Base-by-base conservation (phyloP, 164 flowering plant genomes). In the Magnolia changhungtana region DNA sequence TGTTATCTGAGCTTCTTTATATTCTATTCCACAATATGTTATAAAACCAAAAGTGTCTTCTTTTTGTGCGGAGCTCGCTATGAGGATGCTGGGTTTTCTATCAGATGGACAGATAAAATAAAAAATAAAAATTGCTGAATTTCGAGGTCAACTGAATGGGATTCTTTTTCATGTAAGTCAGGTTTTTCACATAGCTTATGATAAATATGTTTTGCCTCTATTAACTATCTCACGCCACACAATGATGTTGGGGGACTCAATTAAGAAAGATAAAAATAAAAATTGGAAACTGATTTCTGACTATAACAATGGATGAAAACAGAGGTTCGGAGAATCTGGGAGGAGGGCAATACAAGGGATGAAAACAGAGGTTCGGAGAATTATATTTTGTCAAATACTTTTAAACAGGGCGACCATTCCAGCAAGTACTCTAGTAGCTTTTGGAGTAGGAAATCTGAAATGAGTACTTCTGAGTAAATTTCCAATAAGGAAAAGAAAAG, bases 51-150 rank as follows among this genome's bases (percentile, higher is more conserved):
- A 73, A 66, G 37, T 66, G 11, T 67, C 3, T 10, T 45, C 66
- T 55, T 29, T 63, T 58, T 13, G 52, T 82, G 73, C 89, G 93
- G 99, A 84, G 98, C 99, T 80, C 97, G 99, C n/a, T 95, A 91
- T 83, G 99, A 95, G 86, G 99, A 95, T 89, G 99, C 99, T 49
- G 93, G 93, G 79, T 95, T 95, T 95, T 95, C 82, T 95, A 93
- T 86, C 94, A 92, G 85, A 73, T 89, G 88, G 99, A 95, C 81
- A 87, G 27, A 24, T 1, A 89, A 11, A 81, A 89, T 23, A 95
- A 89, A 81, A 87, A 68, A 52, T 82, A 24, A 24, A 24, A 24
- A 24, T 89, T 75, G 82, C 88, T n/a, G 94, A 93, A 64, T 93
- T 93, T 67, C 85, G 91, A 74, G 72, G 76, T 81, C 94, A 91